A percentile compares a stretch with the other conserved stretches of the same genome.
Conservation (phyloP, 345 rosid genomes). For the Lepidium aucheri region DNA sequence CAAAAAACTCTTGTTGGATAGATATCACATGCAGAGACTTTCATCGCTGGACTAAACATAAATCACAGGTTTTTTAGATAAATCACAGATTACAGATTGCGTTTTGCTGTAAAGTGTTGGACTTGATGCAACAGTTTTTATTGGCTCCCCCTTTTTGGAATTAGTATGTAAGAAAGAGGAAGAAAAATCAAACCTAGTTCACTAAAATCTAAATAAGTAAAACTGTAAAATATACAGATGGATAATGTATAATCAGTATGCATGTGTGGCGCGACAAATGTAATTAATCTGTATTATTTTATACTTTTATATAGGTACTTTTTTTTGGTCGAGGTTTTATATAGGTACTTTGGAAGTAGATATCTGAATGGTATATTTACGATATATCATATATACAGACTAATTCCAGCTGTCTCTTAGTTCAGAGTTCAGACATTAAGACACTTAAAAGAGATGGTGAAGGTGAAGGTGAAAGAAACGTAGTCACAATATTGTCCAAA, state of each 20-base stretch:
- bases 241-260: not conserved
- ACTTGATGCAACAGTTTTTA: constrained; percentile 16
- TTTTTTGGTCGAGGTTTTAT: too few relatives aligned
- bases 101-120: constrained; percentile 32
- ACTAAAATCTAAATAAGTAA: not conserved
- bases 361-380: constrained; percentile 6
- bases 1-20: constrained; percentile 9
- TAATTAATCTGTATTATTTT: not conserved
- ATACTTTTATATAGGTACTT: too few relatives aligned
- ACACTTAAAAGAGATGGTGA: not conserved
- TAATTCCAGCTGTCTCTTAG: constrained; percentile 15
- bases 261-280: not conserved
- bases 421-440: not conserved
- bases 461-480: not conserved
- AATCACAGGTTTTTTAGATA: not conserved
- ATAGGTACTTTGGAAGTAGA: not conserved
- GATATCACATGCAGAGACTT: constrained; percentile 28
- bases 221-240: not conserved
- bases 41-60: constrained; percentile 19
- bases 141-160: not conserved
- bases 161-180: not conserved
- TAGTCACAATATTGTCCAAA: not conserved
- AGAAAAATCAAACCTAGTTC: constrained; percentile 14
- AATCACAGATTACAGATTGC: constrained; percentile 25
- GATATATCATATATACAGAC: not conserved